These are phyloP conservation scores for Chaetomiaceae sp. DNA, from an alignment of 2,329 filamentous ascomycete genomes.

Conservation along the genomic window DNA sequence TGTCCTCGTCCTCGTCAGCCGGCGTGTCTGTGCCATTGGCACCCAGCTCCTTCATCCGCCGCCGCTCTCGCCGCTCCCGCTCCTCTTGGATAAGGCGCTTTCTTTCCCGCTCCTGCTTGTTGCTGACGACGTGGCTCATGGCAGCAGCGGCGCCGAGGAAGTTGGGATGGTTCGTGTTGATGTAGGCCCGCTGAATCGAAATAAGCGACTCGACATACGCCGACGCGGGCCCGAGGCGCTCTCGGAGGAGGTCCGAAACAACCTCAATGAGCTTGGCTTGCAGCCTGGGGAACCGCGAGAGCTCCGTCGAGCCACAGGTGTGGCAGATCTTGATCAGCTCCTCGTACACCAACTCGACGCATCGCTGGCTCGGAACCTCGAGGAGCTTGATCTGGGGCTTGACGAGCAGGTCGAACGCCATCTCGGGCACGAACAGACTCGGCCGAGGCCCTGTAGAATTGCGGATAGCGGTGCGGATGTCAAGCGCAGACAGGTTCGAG, in stretches of 20 bases:
- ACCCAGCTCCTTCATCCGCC: constrained; percentile 77
- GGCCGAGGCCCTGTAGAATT: constrained; percentile 96
- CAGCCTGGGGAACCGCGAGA: constrained; percentile 84
- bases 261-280: constrained; percentile 98
- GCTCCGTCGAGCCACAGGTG: constrained; percentile 92
- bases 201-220: constrained; percentile 94
- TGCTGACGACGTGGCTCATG: constrained; percentile 94
- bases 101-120: constrained; percentile 90
- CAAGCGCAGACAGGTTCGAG: constrained; percentile 85
- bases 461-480: constrained; percentile 94
- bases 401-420: constrained; percentile 94
- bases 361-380: constrained; percentile 90
- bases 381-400: constrained; percentile 98
- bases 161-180: constrained; percentile 99
- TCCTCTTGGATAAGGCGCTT: constrained; percentile 77
- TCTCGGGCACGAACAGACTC: constrained; percentile 93
- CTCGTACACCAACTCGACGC: constrained; percentile 96
- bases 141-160: constrained; percentile 94
- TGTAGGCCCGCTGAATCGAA: constrained; percentile 94
- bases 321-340: constrained; percentile 99
- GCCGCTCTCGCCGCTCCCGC: constrained; percentile 76
- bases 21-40: constrained; percentile 67
- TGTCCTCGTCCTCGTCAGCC: constrained; percentile 59
- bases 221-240: constrained; percentile 84
- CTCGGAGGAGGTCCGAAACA: constrained; percentile 89